These are phyloP conservation scores for Aphanomyces invadans DNA, from an alignment of 352 stramenopile species.

Conservation along the genomic window DNA sequence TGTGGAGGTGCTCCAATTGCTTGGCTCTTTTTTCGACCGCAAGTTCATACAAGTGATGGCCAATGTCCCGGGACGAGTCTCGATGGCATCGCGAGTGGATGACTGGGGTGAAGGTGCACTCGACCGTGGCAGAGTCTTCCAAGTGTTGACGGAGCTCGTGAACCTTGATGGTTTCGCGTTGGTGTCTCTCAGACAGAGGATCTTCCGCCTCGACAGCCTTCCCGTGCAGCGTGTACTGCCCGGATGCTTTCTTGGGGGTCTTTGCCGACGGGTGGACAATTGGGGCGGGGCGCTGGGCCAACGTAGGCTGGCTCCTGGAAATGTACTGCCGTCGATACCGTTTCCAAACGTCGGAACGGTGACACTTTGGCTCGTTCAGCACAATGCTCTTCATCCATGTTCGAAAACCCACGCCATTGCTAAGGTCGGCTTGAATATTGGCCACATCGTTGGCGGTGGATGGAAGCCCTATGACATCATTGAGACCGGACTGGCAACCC, in stretches of 20 bases:
- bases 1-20: background rate
- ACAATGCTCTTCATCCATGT: background rate
- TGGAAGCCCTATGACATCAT: background rate
- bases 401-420: background rate
- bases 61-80: background rate
- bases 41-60: conserved; percentile 10
- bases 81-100: background rate
- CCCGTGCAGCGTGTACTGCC: background rate
- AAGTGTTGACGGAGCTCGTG: background rate
- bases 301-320: background rate
- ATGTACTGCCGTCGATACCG: conserved; percentile 1
- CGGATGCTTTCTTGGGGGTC: background rate
- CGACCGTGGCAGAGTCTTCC: background rate
- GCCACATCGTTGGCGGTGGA: background rate
- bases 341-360: background rate
- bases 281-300: too few relatives aligned
- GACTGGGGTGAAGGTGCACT: conserved; percentile 16
- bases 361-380: background rate
- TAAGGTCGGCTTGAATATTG: background rate
- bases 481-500: background rate
- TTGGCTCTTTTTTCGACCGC: background rate
- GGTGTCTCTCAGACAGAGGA: background rate
- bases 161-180: background rate
- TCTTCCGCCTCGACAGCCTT: background rate
- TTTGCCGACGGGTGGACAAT: background rate